Conservation (phyloP, 2,329 filamentous ascomycete genomes). For the Sclerotinia glacialis region DNA sequence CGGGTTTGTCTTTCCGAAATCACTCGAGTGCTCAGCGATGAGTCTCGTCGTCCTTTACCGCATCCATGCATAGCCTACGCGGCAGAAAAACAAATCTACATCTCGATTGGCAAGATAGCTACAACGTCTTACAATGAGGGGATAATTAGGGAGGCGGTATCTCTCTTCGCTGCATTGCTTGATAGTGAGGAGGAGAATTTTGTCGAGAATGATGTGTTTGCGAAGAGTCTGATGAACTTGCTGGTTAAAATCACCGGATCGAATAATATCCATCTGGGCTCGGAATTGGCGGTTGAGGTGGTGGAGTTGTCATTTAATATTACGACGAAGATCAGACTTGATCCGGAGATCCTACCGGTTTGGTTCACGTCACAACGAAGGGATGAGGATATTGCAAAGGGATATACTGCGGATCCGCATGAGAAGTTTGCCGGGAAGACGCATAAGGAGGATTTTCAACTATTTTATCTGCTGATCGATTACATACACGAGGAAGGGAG, state of each 20-base stretch:
- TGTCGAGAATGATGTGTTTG: conserved; percentile 81
- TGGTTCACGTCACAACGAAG: conserved; percentile 74
- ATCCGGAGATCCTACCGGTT: conserved; percentile 79
- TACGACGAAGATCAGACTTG: conserved; percentile 89
- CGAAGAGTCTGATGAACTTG: conserved; percentile 81
- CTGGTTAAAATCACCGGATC: conserved; percentile 74
- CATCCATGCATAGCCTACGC: conserved; percentile 91
- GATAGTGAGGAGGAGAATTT: conserved; percentile 97
- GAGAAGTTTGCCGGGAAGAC: conserved; percentile 79
- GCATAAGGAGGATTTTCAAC: conserved; percentile 86
- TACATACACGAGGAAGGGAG: conserved; percentile 95
- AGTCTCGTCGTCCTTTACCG: conserved; percentile 81
- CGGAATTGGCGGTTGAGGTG: conserved; percentile 81
- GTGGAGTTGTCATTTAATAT: conserved; percentile 95
- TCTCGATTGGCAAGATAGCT: conserved; percentile 84
- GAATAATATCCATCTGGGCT: conserved; percentile 68
- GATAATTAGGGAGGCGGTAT: conserved; percentile 79
- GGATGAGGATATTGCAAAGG: conserved; percentile 36
- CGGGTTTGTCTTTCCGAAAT: conserved; percentile 62
- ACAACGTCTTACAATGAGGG: conserved; percentile 79
- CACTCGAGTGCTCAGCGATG: conserved; percentile 75
- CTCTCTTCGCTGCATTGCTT: conserved; percentile 86
- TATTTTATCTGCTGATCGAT: conserved; percentile 94
- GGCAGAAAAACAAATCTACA: conserved; percentile 82
- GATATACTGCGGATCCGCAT: conserved; percentile 46